These are phyloP conservation scores for Trichoderma parareesei DNA, from an alignment of 495 filamentous ascomycete genomes.

Conservation along the genomic window DNA sequence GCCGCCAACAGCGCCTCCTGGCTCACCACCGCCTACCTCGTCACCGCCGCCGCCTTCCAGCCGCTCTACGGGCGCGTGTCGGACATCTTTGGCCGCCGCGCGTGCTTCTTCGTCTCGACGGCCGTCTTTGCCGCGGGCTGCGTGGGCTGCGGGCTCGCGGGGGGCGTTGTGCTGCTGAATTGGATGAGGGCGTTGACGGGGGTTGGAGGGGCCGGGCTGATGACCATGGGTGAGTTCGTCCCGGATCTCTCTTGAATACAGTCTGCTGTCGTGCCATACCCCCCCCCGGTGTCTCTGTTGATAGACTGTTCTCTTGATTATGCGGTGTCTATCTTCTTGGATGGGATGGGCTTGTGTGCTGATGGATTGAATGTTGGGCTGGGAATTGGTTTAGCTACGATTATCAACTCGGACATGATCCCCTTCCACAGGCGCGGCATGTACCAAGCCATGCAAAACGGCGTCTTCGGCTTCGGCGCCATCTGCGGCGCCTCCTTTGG, in stretches of 20 bases:
- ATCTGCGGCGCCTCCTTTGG: slow-evolving; percentile 34
- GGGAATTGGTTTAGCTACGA: slow-evolving; percentile 36
- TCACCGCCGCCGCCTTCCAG: slow-evolving; percentile 57
- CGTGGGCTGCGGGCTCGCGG: slow-evolving; percentile 51
- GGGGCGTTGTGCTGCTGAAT: slow-evolving; percentile 33
- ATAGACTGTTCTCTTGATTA: too few species aligned
- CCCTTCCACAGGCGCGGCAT: slow-evolving; percentile 49
- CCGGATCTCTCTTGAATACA: background rate
- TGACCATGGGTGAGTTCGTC: slow-evolving; percentile 28
- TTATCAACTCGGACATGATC: slow-evolving; percentile 53
- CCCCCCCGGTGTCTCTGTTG: too few species aligned
- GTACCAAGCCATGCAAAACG: slow-evolving; percentile 52
- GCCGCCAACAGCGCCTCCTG: slow-evolving; percentile 56
- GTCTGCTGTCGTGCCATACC: too few species aligned
- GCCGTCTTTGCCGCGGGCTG: slow-evolving; percentile 51
- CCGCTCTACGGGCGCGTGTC: slow-evolving; percentile 60
- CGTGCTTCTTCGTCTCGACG: slow-evolving; percentile 50
- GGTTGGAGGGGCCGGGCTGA: slow-evolving; percentile 17
- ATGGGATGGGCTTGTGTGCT: too few species aligned
- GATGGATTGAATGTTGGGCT: slow-evolving; percentile 23
- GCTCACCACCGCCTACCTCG: slow-evolving; percentile 68
- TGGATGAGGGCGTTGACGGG: slow-evolving; percentile 40
- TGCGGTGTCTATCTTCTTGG: too few species aligned
- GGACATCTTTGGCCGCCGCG: slow-evolving; percentile 57
- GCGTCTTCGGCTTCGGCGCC: slow-evolving; percentile 42